Evolutionary conservation across 805 yeast genomes (phyloP), one percentile per base, ranked within the genome.

Genomic region (Spathaspora sp.): DNA sequence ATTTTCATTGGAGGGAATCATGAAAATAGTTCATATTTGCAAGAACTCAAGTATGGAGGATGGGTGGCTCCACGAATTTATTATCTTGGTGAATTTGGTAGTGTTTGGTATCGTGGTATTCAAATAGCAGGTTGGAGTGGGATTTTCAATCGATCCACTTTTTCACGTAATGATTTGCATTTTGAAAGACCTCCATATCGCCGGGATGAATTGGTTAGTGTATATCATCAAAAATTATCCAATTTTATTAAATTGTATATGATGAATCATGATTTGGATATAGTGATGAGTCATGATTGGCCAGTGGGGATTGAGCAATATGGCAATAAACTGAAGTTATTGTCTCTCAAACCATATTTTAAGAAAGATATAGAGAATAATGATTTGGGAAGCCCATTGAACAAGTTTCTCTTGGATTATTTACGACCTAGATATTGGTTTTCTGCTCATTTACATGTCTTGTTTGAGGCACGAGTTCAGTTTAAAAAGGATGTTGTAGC

Each of bases 1-100:
- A 58, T 94, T 0, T 87, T 93, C 57, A 82, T 94, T 42, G 98
- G 99, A 2, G 99, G 99, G 0, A 94, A 94, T 67, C 99, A 94
- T 62, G 99, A 94, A 63, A 84, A 94, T 3, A 88, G 96, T 52
- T 82, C 85, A 53, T 89, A 87, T 63, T 63, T 94, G 55, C 72
- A 79, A 54, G 90, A 87, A 58, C 68, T 92, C 52, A 81, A 80
- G 53, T 79, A 77, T 64, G 99, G 99, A 11, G 99, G 99, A 0
- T 94, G 93, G 89, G 92, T 88, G 1, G 96, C 96, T 1, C 89
- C 90, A 1, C 85, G 86, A 55, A 89, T 94, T 12, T 94, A 86
- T 66, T 94, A 83, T 63, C 62, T 94, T 59, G 99, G 99, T 0
- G 81, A 82, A 43, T 79, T 85, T 17, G 89, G 91, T 14, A 82